Evolutionary conservation across 225 moss, liverwort and hornwort species (phyloP).

Genomic region (Marchantia polymorpha): DNA sequence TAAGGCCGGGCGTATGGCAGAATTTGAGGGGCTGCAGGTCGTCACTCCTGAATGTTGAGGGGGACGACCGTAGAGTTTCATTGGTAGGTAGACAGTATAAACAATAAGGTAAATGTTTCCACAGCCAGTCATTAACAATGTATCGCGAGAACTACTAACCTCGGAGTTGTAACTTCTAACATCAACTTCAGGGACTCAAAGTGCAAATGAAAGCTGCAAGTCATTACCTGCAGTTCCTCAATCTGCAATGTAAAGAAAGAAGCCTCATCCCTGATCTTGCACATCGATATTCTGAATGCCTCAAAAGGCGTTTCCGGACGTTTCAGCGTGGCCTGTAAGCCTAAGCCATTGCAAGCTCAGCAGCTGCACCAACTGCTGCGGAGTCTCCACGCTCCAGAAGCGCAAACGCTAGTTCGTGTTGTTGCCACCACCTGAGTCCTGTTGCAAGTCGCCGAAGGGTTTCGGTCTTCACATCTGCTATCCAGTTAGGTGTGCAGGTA

Average conservation of each 20-base stretch:
- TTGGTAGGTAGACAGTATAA: too few species aligned
- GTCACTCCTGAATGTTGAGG: too few species aligned
- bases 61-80: too few species aligned
- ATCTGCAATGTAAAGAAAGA: neutral
- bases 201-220: neutral
- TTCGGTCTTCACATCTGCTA: constrained; percentile 65
- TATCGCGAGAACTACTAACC: too few species aligned
- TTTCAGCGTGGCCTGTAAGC: neutral
- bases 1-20: too few species aligned
- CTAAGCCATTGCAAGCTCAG: constrained; percentile 51
- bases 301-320: neutral
- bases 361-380: constrained; percentile 66
- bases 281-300: too few species aligned
- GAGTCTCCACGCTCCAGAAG: constrained; percentile 74
- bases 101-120: too few species aligned
- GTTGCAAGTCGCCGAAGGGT: constrained; percentile 66
- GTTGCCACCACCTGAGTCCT: constrained; percentile 87
- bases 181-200: neutral
- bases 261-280: neutral
- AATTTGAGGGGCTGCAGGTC: too few species aligned
- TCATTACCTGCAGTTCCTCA: neutral
- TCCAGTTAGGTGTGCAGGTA: constrained; percentile 83
- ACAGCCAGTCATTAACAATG: too few species aligned
- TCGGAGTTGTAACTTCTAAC: too few species aligned
- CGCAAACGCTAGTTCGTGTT: constrained; percentile 83